These are phyloP conservation scores for Trametes coccinea DNA, from an alignment of 768 basidiomycete species.

Conservation along the genomic window DNA sequence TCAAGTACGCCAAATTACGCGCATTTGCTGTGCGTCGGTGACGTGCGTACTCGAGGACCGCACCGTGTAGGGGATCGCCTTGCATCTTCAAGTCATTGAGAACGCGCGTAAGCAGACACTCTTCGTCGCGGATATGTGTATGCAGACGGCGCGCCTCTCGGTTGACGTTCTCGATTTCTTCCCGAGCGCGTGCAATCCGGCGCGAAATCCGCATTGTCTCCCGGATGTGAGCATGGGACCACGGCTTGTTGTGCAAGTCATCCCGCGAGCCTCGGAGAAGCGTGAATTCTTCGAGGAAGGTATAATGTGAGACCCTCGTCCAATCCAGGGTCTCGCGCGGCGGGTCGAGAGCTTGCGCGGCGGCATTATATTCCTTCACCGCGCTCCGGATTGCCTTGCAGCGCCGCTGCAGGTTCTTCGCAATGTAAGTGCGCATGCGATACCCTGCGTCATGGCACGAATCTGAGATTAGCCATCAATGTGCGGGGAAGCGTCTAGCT, in stretches of 20 bases:
- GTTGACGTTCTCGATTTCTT: conserved; percentile 29
- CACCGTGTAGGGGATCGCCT: background rate
- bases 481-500: background rate
- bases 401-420: conserved; percentile 31
- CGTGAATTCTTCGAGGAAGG: conserved; percentile 33
- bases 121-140: conserved; percentile 29
- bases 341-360: conserved; percentile 26
- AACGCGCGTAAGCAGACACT: background rate
- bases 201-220: conserved; percentile 25
- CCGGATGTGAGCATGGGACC: conserved; percentile 30
- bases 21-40: conserved; percentile 8
- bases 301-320: conserved; percentile 29
- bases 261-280: conserved; percentile 28
- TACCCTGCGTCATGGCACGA: conserved; percentile 24
- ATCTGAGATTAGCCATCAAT: background rate
- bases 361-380: conserved; percentile 31
- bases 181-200: conserved; percentile 21
- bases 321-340: conserved; percentile 26
- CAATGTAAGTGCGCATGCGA: conserved; percentile 32
- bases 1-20: conserved; percentile 4
- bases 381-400: conserved; percentile 28
- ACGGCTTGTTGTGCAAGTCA: conserved; percentile 28
- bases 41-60: conserved; percentile 1
- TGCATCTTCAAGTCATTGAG: background rate
- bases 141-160: conserved; percentile 31